Conservation (phyloP, 2,329 filamentous ascomycete species). For the Xylariales sp. region DNA sequence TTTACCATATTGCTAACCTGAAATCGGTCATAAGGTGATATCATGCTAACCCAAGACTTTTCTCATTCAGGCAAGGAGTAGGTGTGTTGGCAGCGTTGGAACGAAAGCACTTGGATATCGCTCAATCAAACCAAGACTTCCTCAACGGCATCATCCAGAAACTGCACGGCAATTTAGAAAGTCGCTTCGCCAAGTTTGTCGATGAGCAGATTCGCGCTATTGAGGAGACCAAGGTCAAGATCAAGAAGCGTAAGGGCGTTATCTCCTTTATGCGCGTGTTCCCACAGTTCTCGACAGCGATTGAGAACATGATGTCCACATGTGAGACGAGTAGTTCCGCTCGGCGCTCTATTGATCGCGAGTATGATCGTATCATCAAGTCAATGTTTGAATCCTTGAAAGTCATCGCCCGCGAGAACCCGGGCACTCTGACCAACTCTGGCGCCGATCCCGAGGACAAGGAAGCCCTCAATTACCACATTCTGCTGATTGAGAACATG, state of each 20-base stretch:
- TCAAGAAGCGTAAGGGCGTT: constrained; percentile 96
- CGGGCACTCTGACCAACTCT: constrained; percentile 38
- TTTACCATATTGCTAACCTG: constrained; percentile 12
- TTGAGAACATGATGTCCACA: constrained; percentile 76
- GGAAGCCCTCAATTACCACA: constrained; percentile 94
- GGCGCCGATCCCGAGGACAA: constrained; percentile 75
- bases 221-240: constrained; percentile 97
- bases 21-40: constrained; percentile 33
- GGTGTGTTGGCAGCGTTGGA: constrained; percentile 80
- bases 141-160: constrained; percentile 76
- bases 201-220: constrained; percentile 94
- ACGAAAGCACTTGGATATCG: constrained; percentile 70
- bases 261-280: constrained; percentile 95
- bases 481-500: constrained; percentile 97
- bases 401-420: constrained; percentile 78
- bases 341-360: constrained; percentile 74
- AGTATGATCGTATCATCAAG: constrained; percentile 84
- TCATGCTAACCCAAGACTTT: too few species aligned
- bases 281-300: constrained; percentile 74
- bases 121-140: constrained; percentile 92
- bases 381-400: constrained; percentile 97
- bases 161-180: constrained; percentile 68
- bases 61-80: constrained; percentile 87
- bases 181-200: constrained; percentile 80
- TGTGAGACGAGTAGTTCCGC: constrained; percentile 56